A percentile compares a stretch with the other conserved stretches of the same genome.
Evolutionary conservation across 225 moss, liverwort and hornwort species (phyloP).

Genomic region (Bryoerythrophyllum caledonicum): DNA sequence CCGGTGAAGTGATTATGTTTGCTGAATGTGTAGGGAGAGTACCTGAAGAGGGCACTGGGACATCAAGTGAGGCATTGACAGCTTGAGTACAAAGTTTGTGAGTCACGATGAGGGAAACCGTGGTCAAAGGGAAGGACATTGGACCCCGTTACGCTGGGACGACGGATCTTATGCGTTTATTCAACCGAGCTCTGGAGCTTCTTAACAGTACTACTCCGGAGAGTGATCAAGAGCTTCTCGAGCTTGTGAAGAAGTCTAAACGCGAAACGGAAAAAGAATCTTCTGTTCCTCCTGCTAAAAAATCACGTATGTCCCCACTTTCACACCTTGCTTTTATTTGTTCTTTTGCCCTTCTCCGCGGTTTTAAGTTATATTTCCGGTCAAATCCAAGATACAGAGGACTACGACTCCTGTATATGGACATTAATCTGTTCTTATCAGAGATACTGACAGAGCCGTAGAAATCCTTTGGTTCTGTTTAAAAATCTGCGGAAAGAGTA

Average conservation of each 20-base stretch:
- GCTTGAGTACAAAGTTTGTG: slow-evolving; percentile 15
- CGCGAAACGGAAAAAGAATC: slow-evolving; percentile 81
- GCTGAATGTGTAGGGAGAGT: slow-evolving; percentile 31
- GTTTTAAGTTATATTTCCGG: not conserved
- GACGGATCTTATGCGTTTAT: slow-evolving; percentile 73
- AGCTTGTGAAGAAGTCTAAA: slow-evolving; percentile 91
- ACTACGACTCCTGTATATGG: not conserved
- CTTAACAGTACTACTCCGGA: slow-evolving; percentile 70
- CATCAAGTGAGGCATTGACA: slow-evolving; percentile 24
- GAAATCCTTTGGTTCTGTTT: not conserved
- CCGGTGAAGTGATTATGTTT: slow-evolving; percentile 3
- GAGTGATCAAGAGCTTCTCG: slow-evolving; percentile 89
- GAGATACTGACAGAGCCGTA: not conserved
- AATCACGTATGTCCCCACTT: slow-evolving; percentile 49
- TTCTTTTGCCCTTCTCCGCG: not conserved
- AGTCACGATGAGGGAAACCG: slow-evolving; percentile 51
- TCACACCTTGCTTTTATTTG: slow-evolving; percentile 6
- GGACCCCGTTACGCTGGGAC: slow-evolving; percentile 66
- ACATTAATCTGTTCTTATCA: not conserved
- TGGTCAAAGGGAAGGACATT: slow-evolving; percentile 63
- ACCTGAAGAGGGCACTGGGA: slow-evolving; percentile 18
- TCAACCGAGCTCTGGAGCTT: slow-evolving; percentile 85
- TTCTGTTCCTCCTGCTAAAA: slow-evolving; percentile 61
- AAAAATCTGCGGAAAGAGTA: not conserved
- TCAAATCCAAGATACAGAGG: not conserved